phyloP scores from a whole-genome alignment of 192 early-diverging fungal species.

The Coemansia reversa region DNA sequence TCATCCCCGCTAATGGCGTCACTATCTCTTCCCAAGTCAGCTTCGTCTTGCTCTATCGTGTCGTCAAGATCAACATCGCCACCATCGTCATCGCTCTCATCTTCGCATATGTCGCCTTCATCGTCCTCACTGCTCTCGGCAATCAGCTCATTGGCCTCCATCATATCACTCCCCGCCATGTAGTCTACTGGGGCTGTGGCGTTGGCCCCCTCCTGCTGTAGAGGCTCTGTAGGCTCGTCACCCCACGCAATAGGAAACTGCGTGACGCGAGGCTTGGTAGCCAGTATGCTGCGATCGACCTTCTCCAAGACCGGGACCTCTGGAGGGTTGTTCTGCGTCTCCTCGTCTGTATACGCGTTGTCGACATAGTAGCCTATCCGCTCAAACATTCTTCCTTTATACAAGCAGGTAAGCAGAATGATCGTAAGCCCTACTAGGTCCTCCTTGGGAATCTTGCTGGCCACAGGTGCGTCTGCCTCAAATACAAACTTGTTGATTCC shows the following conservation, averaged over 20 bases:
- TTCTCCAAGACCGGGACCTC: conserved; percentile 68
- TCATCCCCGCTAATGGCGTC: conserved; percentile 15
- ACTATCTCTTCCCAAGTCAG: conserved; percentile 16
- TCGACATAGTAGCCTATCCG: conserved; percentile 98
- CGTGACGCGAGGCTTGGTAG: conserved; percentile 93
- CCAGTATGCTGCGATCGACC: conserved; percentile 82
- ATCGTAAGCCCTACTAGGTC: conserved; percentile 90
- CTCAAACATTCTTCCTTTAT: conserved; percentile 90
- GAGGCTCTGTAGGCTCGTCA: not conserved
- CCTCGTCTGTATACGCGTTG: conserved; percentile 89
- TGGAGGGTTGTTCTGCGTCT: conserved; percentile 76
- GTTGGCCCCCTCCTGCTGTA: not conserved
- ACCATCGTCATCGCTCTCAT: conserved; percentile 28
- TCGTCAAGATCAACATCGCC: conserved; percentile 29
- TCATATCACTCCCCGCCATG: conserved; percentile 12
- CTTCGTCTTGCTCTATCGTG: conserved; percentile 31
- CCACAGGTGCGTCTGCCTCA: conserved; percentile 70
- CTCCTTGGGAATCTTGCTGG: conserved; percentile 70
- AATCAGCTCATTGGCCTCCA: conserved; percentile 9
- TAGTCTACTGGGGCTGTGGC: not conserved
- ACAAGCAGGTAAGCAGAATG: conserved; percentile 85
- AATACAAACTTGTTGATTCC: conserved; percentile 95
- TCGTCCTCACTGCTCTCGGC: conserved; percentile 17
- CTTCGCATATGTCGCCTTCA: conserved; percentile 20
- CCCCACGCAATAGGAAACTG: conserved; percentile 19